Conservation (phyloP, 2,329 filamentous ascomycete genomes). For the Lasiodiplodia hormozganensis region DNA sequence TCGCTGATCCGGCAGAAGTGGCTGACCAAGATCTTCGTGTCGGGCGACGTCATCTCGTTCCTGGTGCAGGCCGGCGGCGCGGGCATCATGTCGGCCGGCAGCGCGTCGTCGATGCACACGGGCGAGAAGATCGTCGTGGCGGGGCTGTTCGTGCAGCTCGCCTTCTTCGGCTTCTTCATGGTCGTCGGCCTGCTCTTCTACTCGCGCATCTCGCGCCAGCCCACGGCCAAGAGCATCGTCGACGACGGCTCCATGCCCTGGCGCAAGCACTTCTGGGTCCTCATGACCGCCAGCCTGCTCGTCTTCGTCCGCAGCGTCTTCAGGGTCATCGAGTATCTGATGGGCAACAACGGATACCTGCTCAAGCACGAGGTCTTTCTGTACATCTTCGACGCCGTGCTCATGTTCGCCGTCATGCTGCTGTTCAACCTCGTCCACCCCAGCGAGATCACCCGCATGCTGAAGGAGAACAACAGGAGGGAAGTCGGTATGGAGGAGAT, state of each 20-base stretch:
- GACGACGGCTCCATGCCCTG: conserved; percentile 34
- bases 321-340: conserved; percentile 56
- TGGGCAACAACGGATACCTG: conserved; percentile 54
- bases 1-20: conserved; percentile 45
- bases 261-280: conserved; percentile 47
- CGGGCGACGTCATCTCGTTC: conserved; percentile 53
- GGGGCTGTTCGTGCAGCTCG: conserved; percentile 43
- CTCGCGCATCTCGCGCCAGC: conserved; percentile 16
- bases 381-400: conserved; percentile 56
- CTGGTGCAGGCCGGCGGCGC: conserved; percentile 42
- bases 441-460: conserved; percentile 35
- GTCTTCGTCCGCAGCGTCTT: conserved; percentile 59
- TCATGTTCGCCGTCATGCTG: conserved; percentile 53
- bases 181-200: conserved; percentile 41
- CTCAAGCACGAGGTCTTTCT: conserved; percentile 54
- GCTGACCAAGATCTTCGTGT: conserved; percentile 52
- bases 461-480: background rate
- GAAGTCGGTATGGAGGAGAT: background rate
- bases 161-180: conserved; percentile 43
- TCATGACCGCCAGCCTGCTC: conserved; percentile 53
- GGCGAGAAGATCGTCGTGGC: conserved; percentile 32
- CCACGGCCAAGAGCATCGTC: background rate
- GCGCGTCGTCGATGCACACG: background rate
- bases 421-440: conserved; percentile 50
- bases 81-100: conserved; percentile 18